phyloP scores from a whole-genome alignment of 2,329 filamentous ascomycete genomes.

The Pleurostoma richardsiae region DNA sequence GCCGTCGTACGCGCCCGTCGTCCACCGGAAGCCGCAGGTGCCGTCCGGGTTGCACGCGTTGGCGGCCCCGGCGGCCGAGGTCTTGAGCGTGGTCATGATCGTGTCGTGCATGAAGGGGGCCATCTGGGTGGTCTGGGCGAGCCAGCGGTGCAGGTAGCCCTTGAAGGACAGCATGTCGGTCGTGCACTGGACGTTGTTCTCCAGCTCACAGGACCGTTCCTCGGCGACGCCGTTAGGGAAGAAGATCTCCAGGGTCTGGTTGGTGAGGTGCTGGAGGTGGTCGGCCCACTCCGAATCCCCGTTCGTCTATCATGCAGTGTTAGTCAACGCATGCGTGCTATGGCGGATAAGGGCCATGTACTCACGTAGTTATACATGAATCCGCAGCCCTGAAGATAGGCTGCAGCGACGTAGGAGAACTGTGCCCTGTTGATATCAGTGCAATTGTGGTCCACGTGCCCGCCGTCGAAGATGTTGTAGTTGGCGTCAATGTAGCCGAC shows the following conservation, averaged over 20 bases:
- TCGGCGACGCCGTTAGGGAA: conserved; percentile 41
- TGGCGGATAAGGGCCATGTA: no score
- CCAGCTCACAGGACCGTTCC: conserved; percentile 48
- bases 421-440: conserved; percentile 39
- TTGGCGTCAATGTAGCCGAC: conserved; percentile 37
- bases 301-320: conserved; percentile 10
- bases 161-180: conserved; percentile 54
- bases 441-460: conserved; percentile 34
- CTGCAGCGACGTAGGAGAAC: conserved; percentile 47
- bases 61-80: conserved; percentile 31
- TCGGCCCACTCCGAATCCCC: conserved; percentile 39
- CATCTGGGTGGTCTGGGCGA: conserved; percentile 29
- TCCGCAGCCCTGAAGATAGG: conserved; percentile 36
- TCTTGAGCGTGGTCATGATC: conserved; percentile 28
- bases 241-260: conserved; percentile 42
- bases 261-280: conserved; percentile 41
- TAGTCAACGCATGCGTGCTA: no score
- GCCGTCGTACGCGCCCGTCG: conserved; percentile 35
- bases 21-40: conserved; percentile 61
- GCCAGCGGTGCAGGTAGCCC: conserved; percentile 50
- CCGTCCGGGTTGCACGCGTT: conserved; percentile 17
- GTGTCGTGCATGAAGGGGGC: conserved; percentile 25
- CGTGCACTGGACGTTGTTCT: conserved; percentile 34
- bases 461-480: conserved; percentile 44
- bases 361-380: conserved; percentile 33